Evolutionary conservation across 164 flowering plant species (phyloP).

Genomic region (Aristolochia californica): DNA sequence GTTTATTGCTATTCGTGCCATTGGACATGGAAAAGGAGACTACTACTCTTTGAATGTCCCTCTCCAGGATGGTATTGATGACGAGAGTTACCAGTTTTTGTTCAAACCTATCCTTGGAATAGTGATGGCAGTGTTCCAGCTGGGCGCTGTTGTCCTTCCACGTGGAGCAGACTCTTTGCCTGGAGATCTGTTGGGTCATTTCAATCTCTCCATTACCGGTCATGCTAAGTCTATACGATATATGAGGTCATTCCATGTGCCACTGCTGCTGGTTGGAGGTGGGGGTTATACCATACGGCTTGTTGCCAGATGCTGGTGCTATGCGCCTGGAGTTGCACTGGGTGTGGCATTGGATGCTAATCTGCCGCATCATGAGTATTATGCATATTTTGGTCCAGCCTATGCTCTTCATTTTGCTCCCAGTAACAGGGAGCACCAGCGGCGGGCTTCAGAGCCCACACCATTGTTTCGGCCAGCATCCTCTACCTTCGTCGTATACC

Average conservation of each 20-base stretch:
- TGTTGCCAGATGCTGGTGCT: conserved; percentile 87
- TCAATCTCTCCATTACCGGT: conserved; percentile 71
- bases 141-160: conserved; percentile 75
- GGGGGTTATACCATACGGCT: conserved; percentile 76
- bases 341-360: conserved; percentile 74
- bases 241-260: conserved; percentile 78
- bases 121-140: conserved; percentile 65
- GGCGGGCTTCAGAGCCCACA: too few relatives aligned
- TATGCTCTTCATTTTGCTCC: conserved; percentile 82
- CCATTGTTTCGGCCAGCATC: too few relatives aligned
- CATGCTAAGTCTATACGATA: conserved; percentile 70
- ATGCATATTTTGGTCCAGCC: conserved; percentile 82
- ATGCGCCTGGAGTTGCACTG: conserved; percentile 83
- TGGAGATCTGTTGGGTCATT: conserved; percentile 68
- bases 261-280: conserved; percentile 58
- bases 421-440: conserved; percentile 94
- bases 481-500: too few relatives aligned
- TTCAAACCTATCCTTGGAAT: conserved; percentile 57
- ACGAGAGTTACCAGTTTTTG: conserved; percentile 41
- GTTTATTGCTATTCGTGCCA: conserved; percentile 49
- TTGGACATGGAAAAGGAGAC: conserved; percentile 39
- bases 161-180: conserved; percentile 74
- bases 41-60: conserved; percentile 53
- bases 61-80: conserved; percentile 49
- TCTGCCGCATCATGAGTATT: conserved; percentile 79